Base-by-base conservation (phyloP, 176 grass and related monocot genomes). In the Tuctoria greenei region DNA sequence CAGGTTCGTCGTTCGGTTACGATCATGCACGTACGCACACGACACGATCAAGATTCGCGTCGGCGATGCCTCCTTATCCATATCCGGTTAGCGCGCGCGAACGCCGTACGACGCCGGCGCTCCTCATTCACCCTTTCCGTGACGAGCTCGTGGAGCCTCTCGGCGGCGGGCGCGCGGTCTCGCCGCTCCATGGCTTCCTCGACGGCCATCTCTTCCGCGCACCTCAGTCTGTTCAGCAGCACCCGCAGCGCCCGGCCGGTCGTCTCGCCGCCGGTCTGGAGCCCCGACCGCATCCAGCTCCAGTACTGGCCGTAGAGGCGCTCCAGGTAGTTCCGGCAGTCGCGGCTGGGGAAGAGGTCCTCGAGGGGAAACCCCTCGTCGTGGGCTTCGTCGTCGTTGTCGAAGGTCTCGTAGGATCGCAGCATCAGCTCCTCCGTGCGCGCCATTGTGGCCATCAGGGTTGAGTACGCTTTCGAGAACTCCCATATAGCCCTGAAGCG, bases 391-490 rank as follows among this genome's bases (percentile, higher is more conserved):
- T 42, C 28, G 1, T 2, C 3, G 11, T 9, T 14, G 4, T 4
- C 4, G 16, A 3, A 20, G 3, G 31, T 12, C 23, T 0, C 4
- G 18, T 4, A 2, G 14, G 7, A 5, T 2, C 20, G 49, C 23
- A 13, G 0, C 8, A 66, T 44, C 0, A 80, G 61, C 44, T 42
- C 35, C 9, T 34, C 26, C 24, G 10, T 26, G 10, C 77, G 71
- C 2, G 2, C 40, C 1, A 41, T 52, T 0, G 77, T 75, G 13
- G 25, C 18, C 8, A 35, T 34, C 63, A 86, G 70, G 6, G 35
- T 34, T 13, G 42, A 7, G 70, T 80, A 86, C 10, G 1, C 4
- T 6, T 34, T 54, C 18, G 52, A 36, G 63, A 86, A 80, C 77
- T 36, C 63, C 70, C 43, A 54, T 2, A 8, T 0, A 76, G 21